These are phyloP conservation scores for Neonectria ditissima DNA, from an alignment of 2,329 filamentous ascomycete species.

Conservation along the genomic window DNA sequence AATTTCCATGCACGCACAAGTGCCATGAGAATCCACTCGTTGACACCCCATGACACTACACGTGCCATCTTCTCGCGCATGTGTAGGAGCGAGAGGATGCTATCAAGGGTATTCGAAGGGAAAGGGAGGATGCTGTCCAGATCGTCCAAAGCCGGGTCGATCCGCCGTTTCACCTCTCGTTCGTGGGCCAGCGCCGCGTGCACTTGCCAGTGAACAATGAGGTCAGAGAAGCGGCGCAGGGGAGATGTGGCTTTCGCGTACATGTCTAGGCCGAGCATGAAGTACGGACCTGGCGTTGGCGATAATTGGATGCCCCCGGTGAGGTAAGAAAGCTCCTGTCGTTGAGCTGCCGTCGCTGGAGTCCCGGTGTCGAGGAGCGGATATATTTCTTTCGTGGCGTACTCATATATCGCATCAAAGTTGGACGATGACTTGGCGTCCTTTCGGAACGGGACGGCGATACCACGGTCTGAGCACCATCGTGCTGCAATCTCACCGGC, in stretches of 20 bases:
- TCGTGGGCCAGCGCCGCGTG: conserved; percentile 66
- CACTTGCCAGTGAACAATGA: conserved; percentile 76
- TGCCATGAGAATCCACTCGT: conserved; percentile 70
- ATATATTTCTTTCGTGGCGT: conserved; percentile 51
- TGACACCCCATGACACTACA: conserved; percentile 56
- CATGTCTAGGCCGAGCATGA: conserved; percentile 68
- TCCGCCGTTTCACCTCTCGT: conserved; percentile 46
- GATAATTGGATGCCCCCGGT: conserved; percentile 65
- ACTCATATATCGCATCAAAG: conserved; percentile 51
- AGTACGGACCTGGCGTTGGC: conserved; percentile 65
- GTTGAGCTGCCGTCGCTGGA: conserved; percentile 49
- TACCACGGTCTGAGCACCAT: conserved; percentile 68
- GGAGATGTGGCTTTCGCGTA: conserved; percentile 75
- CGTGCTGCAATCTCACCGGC: conserved; percentile 71
- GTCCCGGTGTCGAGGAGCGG: conserved; percentile 48
- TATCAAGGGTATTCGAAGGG: conserved; percentile 52
- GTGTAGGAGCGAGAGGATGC: conserved; percentile 62
- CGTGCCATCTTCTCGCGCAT: conserved; percentile 65
- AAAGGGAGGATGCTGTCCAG: conserved; percentile 60
- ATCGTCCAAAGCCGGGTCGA: conserved; percentile 45
- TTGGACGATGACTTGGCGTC: conserved; percentile 58
- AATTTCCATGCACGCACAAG: conserved; percentile 71
- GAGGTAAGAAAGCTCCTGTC: conserved; percentile 44
- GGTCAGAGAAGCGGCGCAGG: conserved; percentile 72
- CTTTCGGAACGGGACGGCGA: conserved; percentile 70